Base-by-base conservation (phyloP, 192 early-diverging fungal genomes). In the Podila verticillata region DNA sequence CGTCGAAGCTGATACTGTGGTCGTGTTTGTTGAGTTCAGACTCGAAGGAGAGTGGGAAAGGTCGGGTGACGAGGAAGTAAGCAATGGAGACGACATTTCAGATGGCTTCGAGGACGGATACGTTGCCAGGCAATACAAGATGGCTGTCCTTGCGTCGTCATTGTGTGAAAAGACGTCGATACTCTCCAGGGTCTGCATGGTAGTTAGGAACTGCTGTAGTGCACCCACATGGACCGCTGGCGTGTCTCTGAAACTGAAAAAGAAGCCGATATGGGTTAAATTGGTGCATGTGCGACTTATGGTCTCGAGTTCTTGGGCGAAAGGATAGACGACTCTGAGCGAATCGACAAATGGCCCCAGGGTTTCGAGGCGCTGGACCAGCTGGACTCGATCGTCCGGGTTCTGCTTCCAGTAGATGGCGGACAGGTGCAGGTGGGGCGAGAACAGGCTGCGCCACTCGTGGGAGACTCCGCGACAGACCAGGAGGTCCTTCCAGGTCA, bases 111-210 rank as follows among this genome's bases (percentile, higher is more conserved):
- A 22, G 22, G n/a, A 54, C 22, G 51, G 51, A 26, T 54, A 54
- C 24, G 51, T 54, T 1, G 51, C 51, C 51, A 54, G 24, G 51
- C 51, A 54, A 5, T 54, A 54, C 7, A 54, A 26, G 51, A 54
- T 54, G 24, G 51, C 51, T 54, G n/a, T 54, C 10, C 51, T n/a
- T 24, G 51, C 51, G n/a, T 24, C 20, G 51, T 54, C 51, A 26
- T 54, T 54, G 51, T 54, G 51, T 24, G 51, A 54, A 54, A 54
- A 54, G 51, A 54, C 24, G 10, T 54, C 51, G 51, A 54, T 54
- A 12, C 22, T 54, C 24, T 54, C 22, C n/a, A 54, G 6, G 3
- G 3, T 54, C 51, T 54, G n/a, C 51, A 54, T 54, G 20, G 51
- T 9, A 1, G 51, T 17, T 8, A 54, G 51, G 24, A 54, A 54